Evolutionary conservation across 2,329 filamentous ascomycete species (phyloP).

Genomic region (Corniculantispora saksenae): DNA sequence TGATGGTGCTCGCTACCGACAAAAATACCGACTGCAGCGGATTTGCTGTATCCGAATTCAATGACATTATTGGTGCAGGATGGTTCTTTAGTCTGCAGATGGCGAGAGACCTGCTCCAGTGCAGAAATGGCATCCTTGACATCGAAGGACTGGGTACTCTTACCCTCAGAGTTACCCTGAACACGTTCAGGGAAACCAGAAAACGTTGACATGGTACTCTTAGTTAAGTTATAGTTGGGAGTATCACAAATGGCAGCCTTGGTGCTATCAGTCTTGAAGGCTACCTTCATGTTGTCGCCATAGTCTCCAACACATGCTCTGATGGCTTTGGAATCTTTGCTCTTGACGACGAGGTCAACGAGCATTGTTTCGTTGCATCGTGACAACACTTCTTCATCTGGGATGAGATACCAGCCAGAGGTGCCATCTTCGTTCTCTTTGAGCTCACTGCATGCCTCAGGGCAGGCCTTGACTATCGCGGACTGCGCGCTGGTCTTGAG

Average conservation of each 20-base stretch:
- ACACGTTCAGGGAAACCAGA: not conserved
- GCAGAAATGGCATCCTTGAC: not conserved
- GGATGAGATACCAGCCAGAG: not conserved
- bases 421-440: not conserved
- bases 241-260: not conserved
- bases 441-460: not conserved
- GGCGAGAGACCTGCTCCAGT: not conserved
- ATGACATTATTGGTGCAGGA: conserved; percentile 14
- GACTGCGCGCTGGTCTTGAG: not conserved
- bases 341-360: not conserved
- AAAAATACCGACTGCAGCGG: conserved; percentile 25
- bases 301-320: not conserved
- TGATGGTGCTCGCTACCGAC: conserved; percentile 27
- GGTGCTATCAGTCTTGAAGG: not conserved
- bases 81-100: not conserved
- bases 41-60: conserved; percentile 17
- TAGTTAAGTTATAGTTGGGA: not conserved
- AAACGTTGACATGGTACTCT: not conserved
- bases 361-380: not conserved
- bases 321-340: not conserved
- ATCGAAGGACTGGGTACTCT: not conserved
- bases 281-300: not conserved
- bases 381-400: not conserved
- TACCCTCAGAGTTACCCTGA: not conserved
- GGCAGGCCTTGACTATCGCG: not conserved